Conservation (phyloP, 2,329 filamentous ascomycete genomes). For the Intubia oerlemansii region DNA sequence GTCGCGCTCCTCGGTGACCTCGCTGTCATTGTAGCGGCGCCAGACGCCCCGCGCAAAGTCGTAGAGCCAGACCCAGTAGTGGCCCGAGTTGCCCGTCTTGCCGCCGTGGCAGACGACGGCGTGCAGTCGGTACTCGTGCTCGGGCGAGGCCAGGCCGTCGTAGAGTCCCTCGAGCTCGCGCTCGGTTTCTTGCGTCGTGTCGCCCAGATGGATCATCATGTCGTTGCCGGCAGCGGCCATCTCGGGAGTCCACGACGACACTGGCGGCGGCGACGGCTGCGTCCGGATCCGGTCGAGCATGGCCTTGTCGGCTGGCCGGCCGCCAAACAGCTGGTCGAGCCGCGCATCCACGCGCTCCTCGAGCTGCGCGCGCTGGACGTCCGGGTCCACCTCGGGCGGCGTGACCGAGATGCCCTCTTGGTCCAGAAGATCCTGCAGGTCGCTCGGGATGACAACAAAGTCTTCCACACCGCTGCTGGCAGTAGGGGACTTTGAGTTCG, state of each 20-base stretch:
- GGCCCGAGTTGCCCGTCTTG: slow-evolving; percentile 43
- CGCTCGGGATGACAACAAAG: no score
- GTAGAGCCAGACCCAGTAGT: slow-evolving; percentile 94
- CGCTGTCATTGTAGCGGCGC: slow-evolving; percentile 86
- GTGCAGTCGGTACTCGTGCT: slow-evolving; percentile 62
- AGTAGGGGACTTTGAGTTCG: no score
- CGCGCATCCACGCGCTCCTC: not conserved
- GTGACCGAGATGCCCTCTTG: not conserved
- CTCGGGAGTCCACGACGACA: no score
- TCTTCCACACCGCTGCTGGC: no score
- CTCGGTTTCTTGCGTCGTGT: slow-evolving; percentile 9
- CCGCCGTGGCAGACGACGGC: slow-evolving; percentile 86
- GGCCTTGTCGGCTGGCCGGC: no score
- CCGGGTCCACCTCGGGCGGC: not conserved
- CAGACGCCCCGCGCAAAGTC: slow-evolving; percentile 67
- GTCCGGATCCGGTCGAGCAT: no score
- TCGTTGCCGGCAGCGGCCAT: not conserved
- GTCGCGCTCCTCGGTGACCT: slow-evolving; percentile 48
- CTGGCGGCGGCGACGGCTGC: no score
- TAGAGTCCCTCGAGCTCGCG: slow-evolving; percentile 30
- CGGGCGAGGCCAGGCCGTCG: slow-evolving; percentile 26
- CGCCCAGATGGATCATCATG: not conserved
- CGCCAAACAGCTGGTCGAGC: no score
- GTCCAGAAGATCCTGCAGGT: not conserved
- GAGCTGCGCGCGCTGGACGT: not conserved